Conservation (phyloP, 2,329 filamentous ascomycete genomes). For the Paecilomyces niveus region DNA sequence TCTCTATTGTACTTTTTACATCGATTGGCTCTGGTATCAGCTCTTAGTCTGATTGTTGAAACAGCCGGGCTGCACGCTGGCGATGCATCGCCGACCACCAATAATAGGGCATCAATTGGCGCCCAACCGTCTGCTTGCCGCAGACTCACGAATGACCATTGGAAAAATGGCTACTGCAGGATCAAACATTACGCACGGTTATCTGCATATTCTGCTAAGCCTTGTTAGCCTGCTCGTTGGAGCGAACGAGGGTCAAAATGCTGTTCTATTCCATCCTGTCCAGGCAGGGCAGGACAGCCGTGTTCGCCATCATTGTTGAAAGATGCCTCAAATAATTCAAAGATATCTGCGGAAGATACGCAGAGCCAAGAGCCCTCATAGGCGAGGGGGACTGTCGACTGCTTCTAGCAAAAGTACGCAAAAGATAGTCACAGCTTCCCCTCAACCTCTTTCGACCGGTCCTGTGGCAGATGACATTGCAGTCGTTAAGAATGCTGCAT, state of each 20-base stretch:
- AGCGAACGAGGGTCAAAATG: not conserved
- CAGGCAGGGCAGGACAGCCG: not conserved
- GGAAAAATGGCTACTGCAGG: not conserved
- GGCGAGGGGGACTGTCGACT: not conserved
- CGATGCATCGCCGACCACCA: not conserved
- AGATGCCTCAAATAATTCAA: not conserved
- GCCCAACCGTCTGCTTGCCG: not conserved
- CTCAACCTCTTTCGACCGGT: not conserved
- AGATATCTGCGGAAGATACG: not conserved
- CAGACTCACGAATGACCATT: not conserved
- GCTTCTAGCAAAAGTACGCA: slow-evolving; percentile 6
- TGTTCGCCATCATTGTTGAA: not conserved
- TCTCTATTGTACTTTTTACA: not conserved
- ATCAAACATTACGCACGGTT: not conserved
- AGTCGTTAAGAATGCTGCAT: slow-evolving; percentile 4
- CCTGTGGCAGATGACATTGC: not conserved
- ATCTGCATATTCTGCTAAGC: not conserved
- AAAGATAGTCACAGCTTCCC: not conserved
- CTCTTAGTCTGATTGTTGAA: not conserved
- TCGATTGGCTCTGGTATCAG: not conserved
- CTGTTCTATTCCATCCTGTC: not conserved
- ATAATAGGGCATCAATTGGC: not conserved
- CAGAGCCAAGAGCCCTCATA: not conserved
- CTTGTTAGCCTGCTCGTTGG: not conserved
- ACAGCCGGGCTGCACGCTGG: not conserved